Percentiles rank a stretch among this genome's conserved stretches.
phyloP scores from a whole-genome alignment of 495 filamentous ascomycete species.

The Tuber melanosporum region DNA sequence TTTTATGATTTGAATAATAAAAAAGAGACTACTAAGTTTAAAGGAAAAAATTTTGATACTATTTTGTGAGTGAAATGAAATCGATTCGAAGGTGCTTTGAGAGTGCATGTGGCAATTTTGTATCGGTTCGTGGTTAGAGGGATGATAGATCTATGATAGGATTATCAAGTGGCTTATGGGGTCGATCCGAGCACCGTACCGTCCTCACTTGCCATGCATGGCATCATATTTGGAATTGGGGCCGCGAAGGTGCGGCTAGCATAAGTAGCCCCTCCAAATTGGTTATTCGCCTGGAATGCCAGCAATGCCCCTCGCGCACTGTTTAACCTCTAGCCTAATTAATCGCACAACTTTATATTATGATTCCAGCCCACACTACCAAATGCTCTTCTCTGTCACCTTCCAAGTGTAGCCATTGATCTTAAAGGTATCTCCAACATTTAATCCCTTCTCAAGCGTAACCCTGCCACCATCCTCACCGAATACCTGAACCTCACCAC shows the following conservation, averaged over 20 bases:
- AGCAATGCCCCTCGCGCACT: not conserved
- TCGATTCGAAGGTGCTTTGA: not conserved
- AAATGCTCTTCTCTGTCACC: conserved; percentile 21
- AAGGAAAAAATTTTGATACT: not conserved
- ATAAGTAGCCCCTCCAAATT: not conserved
- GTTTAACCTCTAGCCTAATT: not conserved
- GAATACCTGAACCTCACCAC: not conserved
- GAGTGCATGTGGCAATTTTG: not conserved
- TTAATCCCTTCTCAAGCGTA: conserved; percentile 15
- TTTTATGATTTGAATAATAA: no score
- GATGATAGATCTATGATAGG: not conserved
- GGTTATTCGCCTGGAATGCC: not conserved
- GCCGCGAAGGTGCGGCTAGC: not conserved
- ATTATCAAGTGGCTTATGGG: not conserved
- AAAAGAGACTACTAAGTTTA: no score
- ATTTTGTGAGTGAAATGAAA: not conserved
- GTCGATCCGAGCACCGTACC: not conserved
- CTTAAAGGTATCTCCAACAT: conserved; percentile 16
- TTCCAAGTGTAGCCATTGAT: conserved; percentile 29
- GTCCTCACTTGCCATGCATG: not conserved
- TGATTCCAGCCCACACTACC: conserved; percentile 12
- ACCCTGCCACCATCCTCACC: not conserved
- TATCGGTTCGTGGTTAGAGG: not conserved
- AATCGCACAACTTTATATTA: not conserved
- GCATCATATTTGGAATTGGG: not conserved